A percentile compares a stretch with the other conserved stretches of the same genome.
Evolutionary conservation across 83 land plant genomes (phyloP).

Genomic region (Larix sibirica): DNA sequence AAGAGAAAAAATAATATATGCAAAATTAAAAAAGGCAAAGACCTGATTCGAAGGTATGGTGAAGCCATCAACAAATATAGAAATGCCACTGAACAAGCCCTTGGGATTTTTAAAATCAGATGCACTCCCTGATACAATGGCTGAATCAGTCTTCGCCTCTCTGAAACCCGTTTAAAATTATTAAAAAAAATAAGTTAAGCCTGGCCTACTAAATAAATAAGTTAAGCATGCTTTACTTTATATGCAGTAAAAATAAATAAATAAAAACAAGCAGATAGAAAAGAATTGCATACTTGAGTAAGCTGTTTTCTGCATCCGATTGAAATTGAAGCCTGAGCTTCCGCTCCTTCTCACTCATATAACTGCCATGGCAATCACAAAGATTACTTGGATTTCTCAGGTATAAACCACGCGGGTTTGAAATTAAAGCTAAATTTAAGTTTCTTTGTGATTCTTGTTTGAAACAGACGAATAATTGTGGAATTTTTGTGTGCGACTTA

Average conservation of each 20-base stretch:
- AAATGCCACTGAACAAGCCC: slow-evolving; percentile 71
- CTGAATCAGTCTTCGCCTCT: not conserved
- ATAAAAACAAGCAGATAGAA: not conserved
- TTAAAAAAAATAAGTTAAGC: too few species aligned
- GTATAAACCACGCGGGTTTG: too few species aligned
- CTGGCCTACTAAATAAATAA: not conserved
- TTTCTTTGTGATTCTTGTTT: too few species aligned
- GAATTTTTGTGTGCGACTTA: too few species aligned
- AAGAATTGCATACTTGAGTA: slow-evolving; percentile 19
- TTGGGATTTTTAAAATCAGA: slow-evolving; percentile 17
- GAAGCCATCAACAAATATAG: slow-evolving; percentile 92
- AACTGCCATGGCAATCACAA: slow-evolving; percentile 38
- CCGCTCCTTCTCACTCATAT: slow-evolving; percentile 83
- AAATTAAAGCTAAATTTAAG: too few species aligned
- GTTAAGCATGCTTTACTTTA: not conserved
- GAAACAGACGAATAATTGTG: too few species aligned
- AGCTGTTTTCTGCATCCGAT: slow-evolving; percentile 61
- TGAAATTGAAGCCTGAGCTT: slow-evolving; percentile 85
- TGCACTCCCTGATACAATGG: not conserved
- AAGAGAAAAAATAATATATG: not conserved
- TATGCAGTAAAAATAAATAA: not conserved
- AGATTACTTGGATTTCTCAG: too few species aligned
- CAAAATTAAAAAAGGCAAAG: not conserved
- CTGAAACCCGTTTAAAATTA: not conserved
- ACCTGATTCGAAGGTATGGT: slow-evolving; percentile 97